Conservation (phyloP, 768 basidiomycete species). For the Polyporus arcularius region DNA sequence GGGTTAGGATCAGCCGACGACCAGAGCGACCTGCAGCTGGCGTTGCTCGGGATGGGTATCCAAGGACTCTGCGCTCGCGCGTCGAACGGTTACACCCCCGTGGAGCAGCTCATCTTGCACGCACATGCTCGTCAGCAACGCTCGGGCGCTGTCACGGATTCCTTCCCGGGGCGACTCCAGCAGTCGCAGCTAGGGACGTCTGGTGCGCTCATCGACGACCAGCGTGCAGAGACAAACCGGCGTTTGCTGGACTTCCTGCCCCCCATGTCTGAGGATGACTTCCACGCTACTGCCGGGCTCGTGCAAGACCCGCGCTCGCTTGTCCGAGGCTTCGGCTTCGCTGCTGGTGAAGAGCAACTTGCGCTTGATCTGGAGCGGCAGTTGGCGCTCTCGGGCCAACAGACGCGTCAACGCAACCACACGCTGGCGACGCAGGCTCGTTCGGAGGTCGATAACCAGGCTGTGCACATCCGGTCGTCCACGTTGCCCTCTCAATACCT, state of each 20-base stretch:
- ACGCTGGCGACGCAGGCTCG: constrained; percentile 25
- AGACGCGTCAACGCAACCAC: constrained; percentile 27
- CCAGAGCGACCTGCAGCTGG: constrained; percentile 21
- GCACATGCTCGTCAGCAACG: constrained; percentile 40
- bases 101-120: constrained; percentile 69
- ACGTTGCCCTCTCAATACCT: constrained; percentile 29
- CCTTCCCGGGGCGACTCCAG: constrained; percentile 23
- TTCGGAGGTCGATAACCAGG: constrained; percentile 18
- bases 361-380: constrained; percentile 12
- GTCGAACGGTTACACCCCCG: constrained; percentile 61
- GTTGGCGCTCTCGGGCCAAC: constrained; percentile 9
- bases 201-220: neutral
- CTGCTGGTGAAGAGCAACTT: neutral
- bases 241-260: constrained; percentile 24
- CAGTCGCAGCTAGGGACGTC: neutral
- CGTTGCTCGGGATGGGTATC: constrained; percentile 14
- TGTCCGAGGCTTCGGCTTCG: neutral
- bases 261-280: constrained; percentile 38
- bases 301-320: neutral
- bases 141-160: constrained; percentile 8
- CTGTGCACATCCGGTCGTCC: constrained; percentile 24
- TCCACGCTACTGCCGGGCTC: constrained; percentile 29
- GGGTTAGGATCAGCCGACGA: neutral
- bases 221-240: constrained; percentile 5
- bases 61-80: constrained; percentile 30